Evolutionary conservation across 1,139 yeast genomes (phyloP), one percentile per base, ranked within the genome.

Genomic region (Geotrichum restrictum): DNA sequence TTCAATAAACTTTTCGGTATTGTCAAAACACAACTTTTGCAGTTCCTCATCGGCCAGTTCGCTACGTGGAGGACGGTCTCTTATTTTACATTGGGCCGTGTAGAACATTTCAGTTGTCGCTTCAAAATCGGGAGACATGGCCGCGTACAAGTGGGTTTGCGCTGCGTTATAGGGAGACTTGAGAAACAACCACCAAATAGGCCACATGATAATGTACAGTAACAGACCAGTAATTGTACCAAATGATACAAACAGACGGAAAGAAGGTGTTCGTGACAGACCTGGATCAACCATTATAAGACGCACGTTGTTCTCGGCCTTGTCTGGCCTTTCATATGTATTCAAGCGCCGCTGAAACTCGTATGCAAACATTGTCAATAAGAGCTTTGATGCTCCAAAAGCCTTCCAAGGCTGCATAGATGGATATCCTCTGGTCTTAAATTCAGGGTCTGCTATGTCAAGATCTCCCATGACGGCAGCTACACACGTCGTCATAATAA

Each of bases 251-350:
- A 84, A 81, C 56, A 97, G 77, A 62, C 95, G 81, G 45, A 93
- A 84, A 36, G 94, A 82, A 1, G 95, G 87, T 1, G 95, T 82
- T 62, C 98, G 77, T 84, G 88, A 86, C 48, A 91, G 62, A 0
- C 98, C 98, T 0, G 98, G 98, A 64, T 93, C 94, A 3, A 87
- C 95, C 56, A 88, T 62, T 55, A 84, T 77, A n/a, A 88, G 76
- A 49, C 84, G 78, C 16, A 88, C 82, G 62, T 85, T 86, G 62
- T 61, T 76, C 1, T 87, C 85, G 31, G 83, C 80, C 57, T 76
- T 73, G 62, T 88, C 95, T 31, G 81, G 76, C 36, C 91, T 74
- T 61, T 80, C 81, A 59, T 79, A 81, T 3, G 64, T 64, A 41
- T 74, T 75, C 52, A 88, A 66, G 56, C 82, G 75, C 50, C 82